These are phyloP conservation scores for Wickerhamiella nectarea DNA, from an alignment of 805 yeast genomes.

Conservation along the genomic window DNA sequence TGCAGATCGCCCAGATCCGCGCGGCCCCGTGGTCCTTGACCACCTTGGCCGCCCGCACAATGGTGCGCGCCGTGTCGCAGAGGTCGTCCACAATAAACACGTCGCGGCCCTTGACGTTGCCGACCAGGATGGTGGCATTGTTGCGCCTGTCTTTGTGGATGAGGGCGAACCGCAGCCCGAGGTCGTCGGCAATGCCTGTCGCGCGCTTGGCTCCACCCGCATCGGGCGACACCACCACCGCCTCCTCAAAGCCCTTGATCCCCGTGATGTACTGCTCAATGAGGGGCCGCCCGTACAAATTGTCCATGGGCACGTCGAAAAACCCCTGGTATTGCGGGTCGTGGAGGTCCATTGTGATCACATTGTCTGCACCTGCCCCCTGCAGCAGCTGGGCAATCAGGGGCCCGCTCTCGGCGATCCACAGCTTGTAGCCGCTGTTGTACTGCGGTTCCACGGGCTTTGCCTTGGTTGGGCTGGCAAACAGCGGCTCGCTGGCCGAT, in stretches of 20 bases:
- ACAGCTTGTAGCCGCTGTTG: conserved; percentile 60
- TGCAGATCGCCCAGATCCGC: conserved; percentile 71
- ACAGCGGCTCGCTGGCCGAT: not conserved
- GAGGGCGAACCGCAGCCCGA: conserved; percentile 81
- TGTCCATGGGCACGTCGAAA: conserved; percentile 92
- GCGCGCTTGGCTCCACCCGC: conserved; percentile 99
- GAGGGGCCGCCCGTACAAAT: conserved; percentile 76
- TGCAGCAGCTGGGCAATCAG: conserved; percentile 75
- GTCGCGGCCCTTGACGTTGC: conserved; percentile 74
- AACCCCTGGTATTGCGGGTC: conserved; percentile 98
- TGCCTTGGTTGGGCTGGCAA: not conserved
- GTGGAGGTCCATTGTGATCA: conserved; percentile 94
- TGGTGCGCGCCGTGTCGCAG: conserved; percentile 85
- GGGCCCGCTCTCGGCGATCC: conserved; percentile 95
- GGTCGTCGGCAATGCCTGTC: conserved; percentile 79
- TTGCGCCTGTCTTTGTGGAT: conserved; percentile 67
- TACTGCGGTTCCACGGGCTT: not conserved
- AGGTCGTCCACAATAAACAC: conserved; percentile 91
- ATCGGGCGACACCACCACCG: conserved; percentile 93
- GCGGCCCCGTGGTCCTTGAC: conserved; percentile 88
- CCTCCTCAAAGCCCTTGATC: conserved; percentile 67
- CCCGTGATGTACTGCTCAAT: conserved; percentile 72
- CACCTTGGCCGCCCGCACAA: conserved; percentile 81
- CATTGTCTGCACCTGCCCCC: conserved; percentile 91
- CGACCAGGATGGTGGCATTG: conserved; percentile 85